Base-by-base conservation (phyloP, 805 yeast species). In the Suhomyces emberorum region DNA sequence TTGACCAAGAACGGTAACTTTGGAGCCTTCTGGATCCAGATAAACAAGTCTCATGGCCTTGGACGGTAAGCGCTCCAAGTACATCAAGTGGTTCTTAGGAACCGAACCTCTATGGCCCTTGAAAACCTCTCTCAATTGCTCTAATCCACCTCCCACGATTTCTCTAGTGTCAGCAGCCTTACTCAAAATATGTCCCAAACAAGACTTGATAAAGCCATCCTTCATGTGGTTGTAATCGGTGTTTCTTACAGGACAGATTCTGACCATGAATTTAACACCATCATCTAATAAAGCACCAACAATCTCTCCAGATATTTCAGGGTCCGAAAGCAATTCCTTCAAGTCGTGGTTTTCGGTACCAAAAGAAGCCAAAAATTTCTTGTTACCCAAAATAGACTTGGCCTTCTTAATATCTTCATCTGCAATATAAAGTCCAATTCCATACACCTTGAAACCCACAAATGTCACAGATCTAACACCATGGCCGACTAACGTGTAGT, bases 201-300 rank as follows among this genome's bases (percentile, higher is more conserved):
- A 75, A 14, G 95, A 79, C 55, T 89, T 82, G 32, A 88, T 75
- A 42, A 93, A 75, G 0, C 98, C 98, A 54, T 93, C 98, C 46
- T 84, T 76, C 51, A 91, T 62, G 55, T 93, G 98, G 44, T 79
- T 79, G 61, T 84, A 88, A 61, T 91, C 97, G 1, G 98, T 91
- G 57, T 85, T 88, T 54, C 96, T 76, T 12, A 83, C 79, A 0
- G 98, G 97, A 8, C 83, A 80, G 40, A 91, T 81, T 44, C 95
- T 70, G 17, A 88, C 81, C 30, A 80, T 66, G 47, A 88, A 72
- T 39, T 79, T 73, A 23, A 83, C 74, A 10, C 79, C 76, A 8
- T 76, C 59, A 28, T 75, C 77, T 27, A 88, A 54, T 31, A 89
- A 62, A 37, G 73, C 69, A 14, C 73, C 70, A 19, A 87, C 59